Conservation (phyloP, 140 eudicot genomes). For the Bidens hawaiensis region DNA sequence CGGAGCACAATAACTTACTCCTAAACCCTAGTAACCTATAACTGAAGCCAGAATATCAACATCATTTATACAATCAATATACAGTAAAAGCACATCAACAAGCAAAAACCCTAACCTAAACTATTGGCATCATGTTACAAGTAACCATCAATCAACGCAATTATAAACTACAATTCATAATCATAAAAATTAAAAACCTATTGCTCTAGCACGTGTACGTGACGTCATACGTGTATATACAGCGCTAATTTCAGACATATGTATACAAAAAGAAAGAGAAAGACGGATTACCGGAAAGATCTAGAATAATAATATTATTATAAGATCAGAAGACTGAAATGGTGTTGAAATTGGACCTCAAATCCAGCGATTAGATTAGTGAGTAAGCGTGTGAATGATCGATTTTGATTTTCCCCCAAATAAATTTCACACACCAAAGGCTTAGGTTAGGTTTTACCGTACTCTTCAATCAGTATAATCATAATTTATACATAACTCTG, state of each 20-base stretch:
- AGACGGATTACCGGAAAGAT: constrained; percentile 18
- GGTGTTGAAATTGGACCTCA: constrained; percentile 19
- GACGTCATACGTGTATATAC: constrained; percentile 7
- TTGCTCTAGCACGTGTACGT: not conserved
- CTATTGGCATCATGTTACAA: constrained; percentile 9
- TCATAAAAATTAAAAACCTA: not conserved
- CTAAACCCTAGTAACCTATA: constrained; percentile 16
- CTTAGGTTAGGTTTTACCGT: constrained; percentile 11
- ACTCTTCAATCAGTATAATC: not conserved
- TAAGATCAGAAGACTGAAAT: constrained; percentile 26
- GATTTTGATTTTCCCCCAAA: constrained; percentile 16
- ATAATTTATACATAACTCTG: not conserved
- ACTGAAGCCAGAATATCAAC: not conserved
- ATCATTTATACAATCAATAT: not conserved
- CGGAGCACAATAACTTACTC: no score
- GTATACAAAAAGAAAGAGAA: not conserved
- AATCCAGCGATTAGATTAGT: constrained; percentile 16
- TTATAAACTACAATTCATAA: not conserved
- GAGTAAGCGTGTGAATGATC: constrained; percentile 19
- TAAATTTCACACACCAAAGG: constrained; percentile 16
- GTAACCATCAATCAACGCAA: constrained; percentile 21
- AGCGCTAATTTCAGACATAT: not conserved
- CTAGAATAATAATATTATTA: not conserved
- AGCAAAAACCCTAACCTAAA: constrained; percentile 4
- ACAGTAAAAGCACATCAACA: not conserved